Evolutionary conservation across 192 early-diverging fungal species (phyloP).

Genomic region (Mortierella hygrophila): DNA sequence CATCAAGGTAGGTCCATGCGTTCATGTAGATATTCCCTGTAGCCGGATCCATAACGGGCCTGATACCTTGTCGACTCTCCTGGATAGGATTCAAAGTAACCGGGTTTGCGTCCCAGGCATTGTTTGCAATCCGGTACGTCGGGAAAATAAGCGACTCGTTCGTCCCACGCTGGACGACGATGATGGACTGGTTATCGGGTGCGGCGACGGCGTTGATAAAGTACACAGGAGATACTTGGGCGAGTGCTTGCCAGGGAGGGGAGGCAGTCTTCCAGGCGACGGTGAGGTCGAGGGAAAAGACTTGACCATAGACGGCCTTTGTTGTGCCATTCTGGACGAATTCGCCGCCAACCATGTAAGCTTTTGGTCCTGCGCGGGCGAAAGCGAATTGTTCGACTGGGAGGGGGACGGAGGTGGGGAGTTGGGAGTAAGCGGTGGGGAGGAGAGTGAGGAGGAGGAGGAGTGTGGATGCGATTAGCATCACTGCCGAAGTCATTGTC

Average conservation of each 20-base stretch:
- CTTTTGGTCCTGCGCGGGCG: slow-evolving; percentile 24
- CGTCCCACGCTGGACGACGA: not conserved
- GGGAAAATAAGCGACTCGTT: slow-evolving; percentile 1
- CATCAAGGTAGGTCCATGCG: slow-evolving; percentile 15
- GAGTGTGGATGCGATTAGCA: not conserved
- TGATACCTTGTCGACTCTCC: slow-evolving; percentile 20
- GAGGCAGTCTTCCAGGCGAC: slow-evolving; percentile 1
- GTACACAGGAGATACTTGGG: not conserved
- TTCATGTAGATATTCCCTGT: slow-evolving; percentile 18
- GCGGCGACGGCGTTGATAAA: slow-evolving; percentile 8
- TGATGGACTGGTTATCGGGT: slow-evolving; percentile 30
- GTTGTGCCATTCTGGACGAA: not conserved
- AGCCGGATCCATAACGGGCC: slow-evolving; percentile 24
- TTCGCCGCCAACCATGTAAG: slow-evolving; percentile 21
- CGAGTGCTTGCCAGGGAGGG: slow-evolving; percentile 16
- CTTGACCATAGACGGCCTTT: not conserved
- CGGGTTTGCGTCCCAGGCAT: slow-evolving; percentile 6
- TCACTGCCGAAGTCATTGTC: not conserved
- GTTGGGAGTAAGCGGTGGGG: not conserved
- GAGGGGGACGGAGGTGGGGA: not conserved
- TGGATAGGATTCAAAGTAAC: not conserved
- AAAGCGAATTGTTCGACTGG: slow-evolving; percentile 27
- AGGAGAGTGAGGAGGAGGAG: not conserved
- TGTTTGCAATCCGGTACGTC: slow-evolving; percentile 8
- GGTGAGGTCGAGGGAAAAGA: slow-evolving; percentile 34